Conservation (phyloP, 805 yeast genomes). For the Alloascoidea hylecoeti region DNA sequence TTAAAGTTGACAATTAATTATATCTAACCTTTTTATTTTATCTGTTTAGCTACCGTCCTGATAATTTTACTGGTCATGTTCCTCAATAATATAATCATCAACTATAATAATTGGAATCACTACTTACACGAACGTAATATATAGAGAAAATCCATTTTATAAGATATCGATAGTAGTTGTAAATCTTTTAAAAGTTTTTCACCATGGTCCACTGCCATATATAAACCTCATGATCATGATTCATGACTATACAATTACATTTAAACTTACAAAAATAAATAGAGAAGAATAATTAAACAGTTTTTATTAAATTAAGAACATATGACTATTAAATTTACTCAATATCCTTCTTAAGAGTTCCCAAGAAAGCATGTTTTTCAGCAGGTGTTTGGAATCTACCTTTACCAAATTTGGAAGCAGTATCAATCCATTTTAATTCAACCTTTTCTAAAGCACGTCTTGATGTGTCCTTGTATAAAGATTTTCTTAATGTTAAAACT, state of each 20-base stretch:
- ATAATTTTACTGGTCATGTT: neutral
- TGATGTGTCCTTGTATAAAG: conserved; percentile 93
- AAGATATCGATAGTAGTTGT: too few relatives aligned
- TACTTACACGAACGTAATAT: too few relatives aligned
- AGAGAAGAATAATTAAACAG: too few relatives aligned
- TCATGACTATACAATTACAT: too few relatives aligned
- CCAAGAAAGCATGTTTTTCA: conserved; percentile 99
- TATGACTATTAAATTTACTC: conserved; percentile 20
- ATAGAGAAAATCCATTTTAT: too few relatives aligned
- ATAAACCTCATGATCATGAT: too few relatives aligned
- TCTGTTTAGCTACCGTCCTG: neutral
- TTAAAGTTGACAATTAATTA: too few relatives aligned
- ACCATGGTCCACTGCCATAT: too few relatives aligned
- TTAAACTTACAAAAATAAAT: too few relatives aligned
- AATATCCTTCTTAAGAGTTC: conserved; percentile 98
- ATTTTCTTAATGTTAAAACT: conserved; percentile 97
- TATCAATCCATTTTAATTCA: conserved; percentile 98
- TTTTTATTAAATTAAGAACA: too few relatives aligned
- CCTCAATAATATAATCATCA: neutral
- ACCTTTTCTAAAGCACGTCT: conserved; percentile 97
- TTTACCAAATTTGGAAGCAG: conserved; percentile 99
- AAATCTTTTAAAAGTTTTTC: too few relatives aligned
- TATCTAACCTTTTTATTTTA: neutral
- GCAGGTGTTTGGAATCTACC: conserved; percentile 99
- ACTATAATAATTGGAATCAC: too few relatives aligned